These are phyloP conservation scores for Turritis glabra DNA, from an alignment of 345 rosid genomes.

Conservation along the genomic window DNA sequence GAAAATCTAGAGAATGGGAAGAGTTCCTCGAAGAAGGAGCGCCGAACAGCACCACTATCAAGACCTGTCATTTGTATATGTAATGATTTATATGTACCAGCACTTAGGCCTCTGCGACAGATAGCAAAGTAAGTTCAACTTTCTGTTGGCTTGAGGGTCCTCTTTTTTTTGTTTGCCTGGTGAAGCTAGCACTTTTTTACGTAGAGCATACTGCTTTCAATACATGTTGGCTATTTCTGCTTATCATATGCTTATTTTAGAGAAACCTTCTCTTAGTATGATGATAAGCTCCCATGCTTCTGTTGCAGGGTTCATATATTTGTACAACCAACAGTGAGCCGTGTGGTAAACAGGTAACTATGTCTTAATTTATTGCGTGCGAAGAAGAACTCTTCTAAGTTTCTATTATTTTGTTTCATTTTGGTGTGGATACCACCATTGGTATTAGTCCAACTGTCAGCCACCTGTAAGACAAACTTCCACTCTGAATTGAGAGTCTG, in stretches of 20 bases:
- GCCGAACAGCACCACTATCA: conserved; percentile 56
- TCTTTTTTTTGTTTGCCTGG: conserved; percentile 13
- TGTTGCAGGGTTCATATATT: conserved; percentile 86
- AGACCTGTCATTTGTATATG: conserved; percentile 88
- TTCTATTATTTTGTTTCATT: background rate
- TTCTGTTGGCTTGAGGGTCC: conserved; percentile 1
- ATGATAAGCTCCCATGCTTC: conserved; percentile 17
- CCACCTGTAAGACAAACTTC: conserved; percentile 3
- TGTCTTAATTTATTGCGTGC: background rate
- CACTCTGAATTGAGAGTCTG: conserved; percentile 7
- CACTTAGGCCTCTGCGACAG: conserved; percentile 86
- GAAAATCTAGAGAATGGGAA: conserved; percentile 59
- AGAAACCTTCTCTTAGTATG: conserved; percentile 20
- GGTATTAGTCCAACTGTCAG: conserved; percentile 8
- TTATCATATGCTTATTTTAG: conserved; percentile 24
- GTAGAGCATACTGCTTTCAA: conserved; percentile 1
- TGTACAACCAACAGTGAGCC: conserved; percentile 84
- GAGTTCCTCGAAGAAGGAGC: conserved; percentile 59
- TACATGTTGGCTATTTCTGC: conserved; percentile 4
- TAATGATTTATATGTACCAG: conserved; percentile 93
- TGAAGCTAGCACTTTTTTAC: background rate
- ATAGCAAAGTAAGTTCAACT: conserved; percentile 78
- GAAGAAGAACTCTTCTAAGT: background rate
- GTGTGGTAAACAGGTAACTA: conserved; percentile 86
- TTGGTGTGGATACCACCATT: conserved; percentile 5